A percentile compares a stretch with the other conserved stretches of the same genome.
Evolutionary conservation across 73 alveolate genomes (phyloP).

Genomic region (Paramecium bursaria): DNA sequence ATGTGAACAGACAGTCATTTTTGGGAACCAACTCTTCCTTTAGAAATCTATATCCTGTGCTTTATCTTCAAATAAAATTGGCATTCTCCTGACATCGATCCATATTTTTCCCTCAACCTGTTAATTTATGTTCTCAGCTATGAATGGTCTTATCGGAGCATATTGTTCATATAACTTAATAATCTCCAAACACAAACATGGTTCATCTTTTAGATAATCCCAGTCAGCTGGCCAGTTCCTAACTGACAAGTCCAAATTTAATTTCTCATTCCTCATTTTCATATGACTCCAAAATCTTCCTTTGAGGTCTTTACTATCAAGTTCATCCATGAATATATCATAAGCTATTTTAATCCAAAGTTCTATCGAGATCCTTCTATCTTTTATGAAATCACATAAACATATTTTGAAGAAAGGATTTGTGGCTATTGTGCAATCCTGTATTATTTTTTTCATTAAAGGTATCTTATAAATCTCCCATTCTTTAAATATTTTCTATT

Average conservation of each 20-base stretch:
- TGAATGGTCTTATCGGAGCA: conserved; percentile 21
- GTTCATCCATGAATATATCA: conserved; percentile 50
- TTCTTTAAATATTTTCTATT: not conserved
- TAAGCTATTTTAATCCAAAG: conserved; percentile 53
- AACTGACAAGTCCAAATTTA: not conserved
- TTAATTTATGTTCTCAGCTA: conserved; percentile 21
- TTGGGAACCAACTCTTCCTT: conserved; percentile 48
- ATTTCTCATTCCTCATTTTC: not conserved
- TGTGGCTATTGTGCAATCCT: conserved; percentile 16
- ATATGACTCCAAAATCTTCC: conserved; percentile 41
- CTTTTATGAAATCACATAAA: conserved; percentile 19
- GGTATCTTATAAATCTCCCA: conserved; percentile 27
- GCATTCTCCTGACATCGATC: conserved; percentile 47
- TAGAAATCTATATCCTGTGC: conserved; percentile 26
- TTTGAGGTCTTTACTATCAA: conserved; percentile 31
- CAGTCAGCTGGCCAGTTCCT: conserved; percentile 50
- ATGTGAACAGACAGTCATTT: not conserved
- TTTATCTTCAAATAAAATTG: conserved; percentile 28
- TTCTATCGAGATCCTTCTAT: conserved; percentile 15
- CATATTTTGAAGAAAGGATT: conserved; percentile 40
- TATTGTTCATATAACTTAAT: conserved; percentile 39
- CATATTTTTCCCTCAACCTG: not conserved
- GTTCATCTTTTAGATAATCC: conserved; percentile 43
- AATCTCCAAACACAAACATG: conserved; percentile 44
- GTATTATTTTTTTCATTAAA: conserved; percentile 26